A percentile compares a stretch with the other conserved stretches of the same genome.
Conservation (phyloP, 768 basidiomycete genomes). For the Sarcomyxa edulis region DNA sequence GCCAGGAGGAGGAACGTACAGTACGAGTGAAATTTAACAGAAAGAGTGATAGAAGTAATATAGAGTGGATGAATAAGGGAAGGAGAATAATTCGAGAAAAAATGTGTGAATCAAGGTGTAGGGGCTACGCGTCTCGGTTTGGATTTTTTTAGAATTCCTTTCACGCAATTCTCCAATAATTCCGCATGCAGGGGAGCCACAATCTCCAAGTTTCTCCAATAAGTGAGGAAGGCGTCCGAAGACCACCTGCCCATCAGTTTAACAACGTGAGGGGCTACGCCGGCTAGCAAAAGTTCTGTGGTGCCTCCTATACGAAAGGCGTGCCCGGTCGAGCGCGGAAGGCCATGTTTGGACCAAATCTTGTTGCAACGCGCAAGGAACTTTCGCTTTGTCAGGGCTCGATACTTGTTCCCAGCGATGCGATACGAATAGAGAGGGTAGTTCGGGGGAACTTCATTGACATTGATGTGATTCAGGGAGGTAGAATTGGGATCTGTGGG, state of each 20-base stretch:
- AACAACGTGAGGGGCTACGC: slow-evolving; percentile 26
- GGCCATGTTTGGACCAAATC: slow-evolving; percentile 16
- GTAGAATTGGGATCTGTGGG: slow-evolving; percentile 14
- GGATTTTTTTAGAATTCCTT: no score
- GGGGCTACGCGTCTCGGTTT: no score
- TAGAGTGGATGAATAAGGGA: no score
- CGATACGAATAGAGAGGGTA: slow-evolving; percentile 13
- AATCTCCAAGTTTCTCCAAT: slow-evolving; percentile 21
- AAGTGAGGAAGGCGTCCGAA: slow-evolving; percentile 25
- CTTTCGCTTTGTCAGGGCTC: slow-evolving; percentile 10
- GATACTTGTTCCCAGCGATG: not conserved
- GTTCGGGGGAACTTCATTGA: slow-evolving; percentile 7
- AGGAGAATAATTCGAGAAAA: no score
- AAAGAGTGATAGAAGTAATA: no score
- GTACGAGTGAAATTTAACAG: no score
- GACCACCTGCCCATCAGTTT: slow-evolving; percentile 25
- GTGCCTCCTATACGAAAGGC: slow-evolving; percentile 32
- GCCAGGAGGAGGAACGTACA: no score
- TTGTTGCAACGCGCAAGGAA: slow-evolving; percentile 20
- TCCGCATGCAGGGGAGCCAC: slow-evolving; percentile 18
- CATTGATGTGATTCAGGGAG: slow-evolving; percentile 7
- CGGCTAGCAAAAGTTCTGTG: slow-evolving; percentile 19
- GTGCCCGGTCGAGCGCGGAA: slow-evolving; percentile 18
- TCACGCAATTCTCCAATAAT: no score
- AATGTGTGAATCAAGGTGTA: no score